A percentile compares a stretch with the other conserved stretches of the same genome.
Evolutionary conservation across 768 basidiomycete genomes (phyloP).

Genomic region (Amanita subjunquillea): DNA sequence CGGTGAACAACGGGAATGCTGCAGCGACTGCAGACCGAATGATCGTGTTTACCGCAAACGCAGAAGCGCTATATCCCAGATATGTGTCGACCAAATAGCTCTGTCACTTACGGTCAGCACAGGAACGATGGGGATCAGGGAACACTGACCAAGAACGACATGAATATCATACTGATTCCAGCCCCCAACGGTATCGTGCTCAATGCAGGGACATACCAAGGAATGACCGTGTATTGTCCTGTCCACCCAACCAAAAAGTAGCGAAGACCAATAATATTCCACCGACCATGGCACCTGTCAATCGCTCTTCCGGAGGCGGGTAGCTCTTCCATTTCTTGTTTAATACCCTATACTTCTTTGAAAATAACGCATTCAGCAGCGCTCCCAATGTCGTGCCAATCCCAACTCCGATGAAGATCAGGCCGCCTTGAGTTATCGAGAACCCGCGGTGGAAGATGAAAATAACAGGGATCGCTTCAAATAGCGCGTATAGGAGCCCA

Average conservation of each 20-base stretch:
- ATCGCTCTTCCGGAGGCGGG: conserved; percentile 53
- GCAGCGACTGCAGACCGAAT: conserved; percentile 47
- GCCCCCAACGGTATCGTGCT: conserved; percentile 39
- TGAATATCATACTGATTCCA: conserved; percentile 44
- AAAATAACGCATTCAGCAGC: conserved; percentile 28
- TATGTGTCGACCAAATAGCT: conserved; percentile 53
- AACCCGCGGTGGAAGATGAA: conserved; percentile 28
- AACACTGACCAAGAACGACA: conserved; percentile 39
- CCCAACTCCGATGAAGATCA: conserved; percentile 52
- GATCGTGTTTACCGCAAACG: conserved; percentile 53
- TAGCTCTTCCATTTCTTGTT: conserved; percentile 37
- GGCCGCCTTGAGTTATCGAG: conserved; percentile 27
- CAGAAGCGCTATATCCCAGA: conserved; percentile 49
- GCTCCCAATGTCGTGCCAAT: conserved; percentile 36
- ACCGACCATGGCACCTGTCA: conserved; percentile 43
- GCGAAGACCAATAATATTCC: conserved; percentile 43
- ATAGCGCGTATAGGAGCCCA: conserved; percentile 47
- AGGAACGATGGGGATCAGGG: conserved; percentile 37
- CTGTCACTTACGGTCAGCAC: conserved; percentile 40
- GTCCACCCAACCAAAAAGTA: conserved; percentile 65
- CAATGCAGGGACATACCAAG: conserved; percentile 49
- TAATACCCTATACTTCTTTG: conserved; percentile 27
- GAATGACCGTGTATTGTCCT: conserved; percentile 37
- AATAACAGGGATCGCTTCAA: conserved; percentile 44
- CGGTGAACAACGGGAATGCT: conserved; percentile 57